Evolutionary conservation across 768 basidiomycete species (phyloP), one percentile per base, ranked within the genome.

Genomic region (Cystofilobasidium macerans): DNA sequence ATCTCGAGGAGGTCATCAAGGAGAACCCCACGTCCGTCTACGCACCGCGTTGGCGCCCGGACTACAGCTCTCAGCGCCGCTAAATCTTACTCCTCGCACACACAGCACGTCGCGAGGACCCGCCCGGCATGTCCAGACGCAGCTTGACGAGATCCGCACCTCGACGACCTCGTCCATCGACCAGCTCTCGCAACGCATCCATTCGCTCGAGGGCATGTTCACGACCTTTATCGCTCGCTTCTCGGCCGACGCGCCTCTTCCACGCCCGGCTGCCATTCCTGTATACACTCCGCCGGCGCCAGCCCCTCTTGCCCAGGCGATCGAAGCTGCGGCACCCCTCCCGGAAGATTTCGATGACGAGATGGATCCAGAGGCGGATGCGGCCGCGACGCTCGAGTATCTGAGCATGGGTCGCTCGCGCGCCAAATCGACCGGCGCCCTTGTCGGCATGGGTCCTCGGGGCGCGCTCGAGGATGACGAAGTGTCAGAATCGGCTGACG

Each of bases 381-480:
- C 67, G 0, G 67, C 67, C 3, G 54, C 57, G 7, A 62, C 67
- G 22, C 54, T 68, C 26, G 67, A 62, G 33, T 68, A 62, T 30
- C 57, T 68, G 30, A 38, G 54, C 16, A 63, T 68, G 61, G 67
- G 67, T 18, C 61, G 67, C 3, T 68, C 67, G 3, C n/a, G 67
- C 33, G 61, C 61, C 7, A 58, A 59, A 32, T 43, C 56, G 24
- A 64, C 67, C 12, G 67, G 67, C 2, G 67, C 67, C 1, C 62
- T 68, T 13, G 43, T 62, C 30, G 67, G 65, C 20, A 42, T 32
- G 12, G 56, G 57, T 28, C 24, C 26, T 20, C 33, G 28, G 13
- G 26, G 33, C 24, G 38, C 36, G 3, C 22, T 35, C n/a, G 58
- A 51, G 1, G 47, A 18, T 16, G 38, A 53, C 48, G 51, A 53